These are phyloP conservation scores for Globisporangium spinosum DNA, from an alignment of 352 stramenopile genomes.

Conservation along the genomic window DNA sequence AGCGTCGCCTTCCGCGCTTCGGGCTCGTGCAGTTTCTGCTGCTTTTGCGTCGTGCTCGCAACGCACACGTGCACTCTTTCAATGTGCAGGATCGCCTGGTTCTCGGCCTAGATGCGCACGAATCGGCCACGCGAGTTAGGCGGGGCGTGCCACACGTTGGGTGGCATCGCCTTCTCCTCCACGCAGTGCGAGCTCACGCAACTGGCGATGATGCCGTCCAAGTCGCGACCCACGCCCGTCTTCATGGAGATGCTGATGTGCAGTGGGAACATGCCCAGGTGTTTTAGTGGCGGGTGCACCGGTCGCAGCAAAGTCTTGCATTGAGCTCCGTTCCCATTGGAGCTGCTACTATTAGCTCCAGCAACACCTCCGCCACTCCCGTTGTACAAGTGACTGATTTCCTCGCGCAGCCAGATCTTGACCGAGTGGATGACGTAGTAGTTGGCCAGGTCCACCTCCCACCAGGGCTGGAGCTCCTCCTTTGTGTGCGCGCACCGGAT, in stretches of 20 bases:
- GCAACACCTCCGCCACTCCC: neutral
- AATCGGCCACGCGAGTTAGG: slow-evolving; percentile 55
- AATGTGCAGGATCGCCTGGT: slow-evolving; percentile 48
- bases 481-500: slow-evolving; percentile 36
- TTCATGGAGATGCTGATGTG: slow-evolving; percentile 67
- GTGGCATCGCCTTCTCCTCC: slow-evolving; percentile 20
- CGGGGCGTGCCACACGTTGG: slow-evolving; percentile 46
- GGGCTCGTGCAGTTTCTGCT: slow-evolving; percentile 21
- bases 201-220: slow-evolving; percentile 53
- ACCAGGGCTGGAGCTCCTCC: slow-evolving; percentile 54
- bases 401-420: slow-evolving; percentile 38
- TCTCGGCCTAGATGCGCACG: slow-evolving; percentile 52
- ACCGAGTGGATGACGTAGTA: slow-evolving; percentile 47
- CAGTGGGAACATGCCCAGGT: slow-evolving; percentile 38
- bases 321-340: neutral
- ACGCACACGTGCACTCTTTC: slow-evolving; percentile 57
- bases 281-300: slow-evolving; percentile 14
- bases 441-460: slow-evolving; percentile 51
- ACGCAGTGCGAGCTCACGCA: slow-evolving; percentile 41
- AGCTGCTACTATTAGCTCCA: neutral
- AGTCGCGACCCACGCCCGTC: slow-evolving; percentile 47
- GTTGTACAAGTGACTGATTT: slow-evolving; percentile 35
- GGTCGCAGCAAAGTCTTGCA: slow-evolving; percentile 5
- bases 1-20: slow-evolving; percentile 20
- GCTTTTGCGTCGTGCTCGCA: slow-evolving; percentile 18